phyloP scores from a whole-genome alignment of 1,284 basidiomycete genomes.

The Pseudozyma sp. region DNA sequence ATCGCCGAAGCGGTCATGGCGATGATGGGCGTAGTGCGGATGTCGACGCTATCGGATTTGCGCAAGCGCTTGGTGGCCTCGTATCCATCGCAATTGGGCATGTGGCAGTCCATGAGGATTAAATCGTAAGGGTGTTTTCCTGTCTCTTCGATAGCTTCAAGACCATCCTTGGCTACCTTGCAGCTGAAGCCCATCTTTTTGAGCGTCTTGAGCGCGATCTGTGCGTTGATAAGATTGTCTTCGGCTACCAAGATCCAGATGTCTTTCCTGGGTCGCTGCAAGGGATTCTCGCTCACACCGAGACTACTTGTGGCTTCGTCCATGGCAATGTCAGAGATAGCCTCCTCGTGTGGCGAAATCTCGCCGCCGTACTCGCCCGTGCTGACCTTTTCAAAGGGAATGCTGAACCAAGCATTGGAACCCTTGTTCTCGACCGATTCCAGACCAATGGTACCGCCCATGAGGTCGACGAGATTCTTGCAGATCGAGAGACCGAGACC shows the following conservation, averaged over 20 bases:
- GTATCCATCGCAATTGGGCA: constrained; percentile 65
- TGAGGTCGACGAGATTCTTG: constrained; percentile 62
- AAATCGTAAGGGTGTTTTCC: constrained; percentile 58
- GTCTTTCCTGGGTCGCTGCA: constrained; percentile 58
- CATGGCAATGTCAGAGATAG: constrained; percentile 30
- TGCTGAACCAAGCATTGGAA: constrained; percentile 63
- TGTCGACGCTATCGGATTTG: constrained; percentile 53
- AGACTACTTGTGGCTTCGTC: constrained; percentile 51
- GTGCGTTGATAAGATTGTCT: constrained; percentile 65
- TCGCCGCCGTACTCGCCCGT: constrained; percentile 30
- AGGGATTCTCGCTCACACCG: constrained; percentile 51
- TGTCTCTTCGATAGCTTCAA: constrained; percentile 58
- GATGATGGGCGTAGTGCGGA: constrained; percentile 61
- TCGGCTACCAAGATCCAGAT: constrained; percentile 67
- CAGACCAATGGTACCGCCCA: constrained; percentile 62
- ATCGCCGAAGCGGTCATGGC: constrained; percentile 65
- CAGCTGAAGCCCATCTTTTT: constrained; percentile 67
- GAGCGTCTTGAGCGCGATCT: constrained; percentile 63
- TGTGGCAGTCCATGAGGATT: constrained; percentile 59
- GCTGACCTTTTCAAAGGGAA: constrained; percentile 58
- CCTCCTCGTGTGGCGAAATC: constrained; percentile 37
- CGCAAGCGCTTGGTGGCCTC: constrained; percentile 60
- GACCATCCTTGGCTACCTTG: constrained; percentile 62
- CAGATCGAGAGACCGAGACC: constrained; percentile 65
- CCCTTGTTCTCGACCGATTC: constrained; percentile 64